phyloP scores from a whole-genome alignment of 1,139 yeast genomes.

The Protomyces arabidopsidicola region DNA sequence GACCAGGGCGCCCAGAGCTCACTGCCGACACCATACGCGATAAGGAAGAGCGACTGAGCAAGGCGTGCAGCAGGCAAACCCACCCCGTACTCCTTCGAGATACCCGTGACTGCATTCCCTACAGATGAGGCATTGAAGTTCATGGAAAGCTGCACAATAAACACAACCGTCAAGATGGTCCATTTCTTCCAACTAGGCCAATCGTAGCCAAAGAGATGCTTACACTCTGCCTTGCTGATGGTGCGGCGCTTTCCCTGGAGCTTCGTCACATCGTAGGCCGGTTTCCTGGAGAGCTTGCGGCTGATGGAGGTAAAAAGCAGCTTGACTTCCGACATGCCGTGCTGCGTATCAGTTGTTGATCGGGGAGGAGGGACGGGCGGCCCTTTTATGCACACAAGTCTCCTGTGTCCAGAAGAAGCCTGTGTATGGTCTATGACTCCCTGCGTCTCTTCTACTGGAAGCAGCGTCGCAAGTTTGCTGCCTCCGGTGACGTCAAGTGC shows the following conservation, averaged over 20 bases:
- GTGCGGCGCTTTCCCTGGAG: constrained; percentile 11
- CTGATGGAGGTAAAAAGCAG: neutral
- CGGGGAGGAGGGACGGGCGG: no score
- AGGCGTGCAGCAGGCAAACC: constrained; percentile 40
- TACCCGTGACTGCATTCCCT: constrained; percentile 39
- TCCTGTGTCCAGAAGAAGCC: no score
- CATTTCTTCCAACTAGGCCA: constrained; percentile 41
- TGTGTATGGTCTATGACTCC: no score
- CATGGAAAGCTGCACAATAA: constrained; percentile 45
- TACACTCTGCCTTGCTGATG: constrained; percentile 40
- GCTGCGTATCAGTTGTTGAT: neutral
- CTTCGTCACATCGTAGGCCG: neutral
- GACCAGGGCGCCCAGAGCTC: constrained; percentile 47
- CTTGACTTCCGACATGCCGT: neutral
- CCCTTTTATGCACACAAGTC: no score
- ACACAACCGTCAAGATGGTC: constrained; percentile 41
- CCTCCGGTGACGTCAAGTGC: no score
- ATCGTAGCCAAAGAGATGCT: constrained; percentile 40
- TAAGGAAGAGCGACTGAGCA: constrained; percentile 43
- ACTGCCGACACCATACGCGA: constrained; percentile 44
- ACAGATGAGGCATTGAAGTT: constrained; percentile 44
- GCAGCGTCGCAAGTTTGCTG: no score
- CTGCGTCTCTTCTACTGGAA: no score
- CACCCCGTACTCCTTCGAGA: constrained; percentile 39
- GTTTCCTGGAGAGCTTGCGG: neutral